These are phyloP conservation scores for Suhomyces faveliae DNA, from an alignment of 805 yeast genomes.

Conservation along the genomic window DNA sequence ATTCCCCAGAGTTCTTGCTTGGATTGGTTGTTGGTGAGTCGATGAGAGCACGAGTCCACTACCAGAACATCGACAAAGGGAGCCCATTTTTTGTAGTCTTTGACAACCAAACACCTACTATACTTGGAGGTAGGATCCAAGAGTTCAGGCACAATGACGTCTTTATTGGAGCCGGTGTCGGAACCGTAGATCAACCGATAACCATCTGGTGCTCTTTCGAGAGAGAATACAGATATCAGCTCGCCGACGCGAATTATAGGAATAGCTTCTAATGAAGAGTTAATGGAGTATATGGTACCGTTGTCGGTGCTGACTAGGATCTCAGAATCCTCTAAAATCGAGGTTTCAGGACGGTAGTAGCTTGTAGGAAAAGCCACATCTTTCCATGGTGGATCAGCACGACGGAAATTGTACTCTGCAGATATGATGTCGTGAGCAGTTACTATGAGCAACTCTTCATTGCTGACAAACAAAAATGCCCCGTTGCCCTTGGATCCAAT, in stretches of 20 bases:
- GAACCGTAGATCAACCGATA: conserved; percentile 38
- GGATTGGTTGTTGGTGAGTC: conserved; percentile 16
- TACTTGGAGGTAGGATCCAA: conserved; percentile 17
- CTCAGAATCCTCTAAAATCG: conserved; percentile 18
- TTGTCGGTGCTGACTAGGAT: conserved; percentile 33
- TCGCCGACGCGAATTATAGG: conserved; percentile 40
- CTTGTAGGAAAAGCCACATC: conserved; percentile 42
- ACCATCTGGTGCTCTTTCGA: conserved; percentile 19
- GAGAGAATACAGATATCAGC: conserved; percentile 31
- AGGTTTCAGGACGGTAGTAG: conserved; percentile 25
- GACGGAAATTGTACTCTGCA: conserved; percentile 41
- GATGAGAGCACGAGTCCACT: conserved; percentile 25
- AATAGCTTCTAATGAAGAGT: conserved; percentile 10
- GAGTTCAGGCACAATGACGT: conserved; percentile 27
- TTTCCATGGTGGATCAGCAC: conserved; percentile 16
- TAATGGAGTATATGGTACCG: conserved; percentile 33
- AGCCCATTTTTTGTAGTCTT: conserved; percentile 46
- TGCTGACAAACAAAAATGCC: conserved; percentile 38
- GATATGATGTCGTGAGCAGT: conserved; percentile 47
- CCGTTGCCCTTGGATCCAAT: conserved; percentile 29
- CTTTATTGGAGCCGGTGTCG: conserved; percentile 39
- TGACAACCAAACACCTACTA: conserved; percentile 22
- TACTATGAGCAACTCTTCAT: conserved; percentile 32
- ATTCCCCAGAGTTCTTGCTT: conserved; percentile 45
- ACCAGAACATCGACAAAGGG: conserved; percentile 44